Base-by-base conservation (phyloP, 805 yeast species). In the Zygotorulaspora chibaensis region DNA sequence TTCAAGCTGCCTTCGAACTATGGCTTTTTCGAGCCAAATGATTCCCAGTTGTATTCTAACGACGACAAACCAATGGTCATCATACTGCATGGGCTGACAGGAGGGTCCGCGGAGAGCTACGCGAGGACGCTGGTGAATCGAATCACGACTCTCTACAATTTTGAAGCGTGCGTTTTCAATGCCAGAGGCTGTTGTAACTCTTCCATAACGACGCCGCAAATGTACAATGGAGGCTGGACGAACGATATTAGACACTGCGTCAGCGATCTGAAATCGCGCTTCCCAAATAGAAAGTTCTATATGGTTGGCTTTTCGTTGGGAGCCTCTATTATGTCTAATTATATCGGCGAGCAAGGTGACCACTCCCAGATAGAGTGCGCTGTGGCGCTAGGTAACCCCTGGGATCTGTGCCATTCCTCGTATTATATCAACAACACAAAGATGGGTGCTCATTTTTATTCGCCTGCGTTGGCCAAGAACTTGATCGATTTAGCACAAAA, bases 231-330 rank as follows among this genome's bases (percentile, higher is more conserved):
- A 0, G 72, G 78, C 23, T 81, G 89, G 76, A 80, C 87, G 1
- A 81, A 78, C 46, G 96, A 87, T 65, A 62, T 87, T 28, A 70
- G 82, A 42, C 74, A 70, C 43, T 73, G 80, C 8, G 69, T 87
- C 42, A 65, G 72, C 40, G 74, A 75, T 27, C 63, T 87, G 53
- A 68, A 73, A 35, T 47, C 50, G 35, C 60, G 68, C 39, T 83
- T 72, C 59, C 91, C 95, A 1, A 66, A 73, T 42, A 67, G 81
- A 42, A 77, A 87, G n/a, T 77, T 84, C 46, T 81, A 76, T 57
- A 74, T 82, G 27, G 79, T 78, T n/a, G 96, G 95, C 2, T 83
- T 82, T 57, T 83, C 90, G n/a, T 73, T 87, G 43, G 96, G 96
- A 2, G 90, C 84, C 0, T 74, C 82, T 2, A 73, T 87, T 27